These are phyloP conservation scores for Petunia axillaris DNA, from an alignment of 257 asterid genomes.

Conservation along the genomic window DNA sequence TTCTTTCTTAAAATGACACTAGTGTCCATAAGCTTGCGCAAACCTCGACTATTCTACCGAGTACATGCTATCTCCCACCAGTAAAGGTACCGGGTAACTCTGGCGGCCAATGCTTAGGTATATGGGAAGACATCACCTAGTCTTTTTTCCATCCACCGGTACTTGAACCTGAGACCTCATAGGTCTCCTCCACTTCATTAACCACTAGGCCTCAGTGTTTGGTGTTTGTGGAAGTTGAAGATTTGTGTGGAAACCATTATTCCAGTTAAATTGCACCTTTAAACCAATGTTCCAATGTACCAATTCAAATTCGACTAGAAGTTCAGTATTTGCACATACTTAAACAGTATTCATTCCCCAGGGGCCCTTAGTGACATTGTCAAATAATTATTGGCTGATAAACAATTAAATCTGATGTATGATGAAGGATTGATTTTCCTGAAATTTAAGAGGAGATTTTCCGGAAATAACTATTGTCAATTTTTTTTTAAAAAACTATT, in stretches of 20 bases:
- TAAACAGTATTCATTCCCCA: neutral
- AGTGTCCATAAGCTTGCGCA: too few relatives aligned
- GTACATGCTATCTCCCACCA: too few relatives aligned
- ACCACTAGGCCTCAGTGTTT: too few relatives aligned
- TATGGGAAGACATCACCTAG: too few relatives aligned
- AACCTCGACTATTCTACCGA: too few relatives aligned
- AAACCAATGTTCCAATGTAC: neutral
- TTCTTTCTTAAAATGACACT: neutral
- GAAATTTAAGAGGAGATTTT: neutral
- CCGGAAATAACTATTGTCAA: neutral
- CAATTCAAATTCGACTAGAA: neutral
- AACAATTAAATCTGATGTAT: neutral
- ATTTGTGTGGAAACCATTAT: neutral
- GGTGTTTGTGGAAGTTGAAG: neutral
- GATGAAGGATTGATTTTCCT: constrained; percentile 2
- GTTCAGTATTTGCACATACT: neutral
- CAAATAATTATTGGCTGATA: neutral
- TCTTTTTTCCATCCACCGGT: too few relatives aligned
- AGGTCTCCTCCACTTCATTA: too few relatives aligned
- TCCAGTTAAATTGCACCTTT: neutral
- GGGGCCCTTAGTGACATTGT: neutral
- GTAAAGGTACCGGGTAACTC: too few relatives aligned
- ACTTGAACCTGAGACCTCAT: too few relatives aligned
- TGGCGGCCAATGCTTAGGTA: too few relatives aligned
- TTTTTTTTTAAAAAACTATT: neutral